Conservation (phyloP, 2,329 filamentous ascomycete genomes). For the Xylaria sp. region DNA sequence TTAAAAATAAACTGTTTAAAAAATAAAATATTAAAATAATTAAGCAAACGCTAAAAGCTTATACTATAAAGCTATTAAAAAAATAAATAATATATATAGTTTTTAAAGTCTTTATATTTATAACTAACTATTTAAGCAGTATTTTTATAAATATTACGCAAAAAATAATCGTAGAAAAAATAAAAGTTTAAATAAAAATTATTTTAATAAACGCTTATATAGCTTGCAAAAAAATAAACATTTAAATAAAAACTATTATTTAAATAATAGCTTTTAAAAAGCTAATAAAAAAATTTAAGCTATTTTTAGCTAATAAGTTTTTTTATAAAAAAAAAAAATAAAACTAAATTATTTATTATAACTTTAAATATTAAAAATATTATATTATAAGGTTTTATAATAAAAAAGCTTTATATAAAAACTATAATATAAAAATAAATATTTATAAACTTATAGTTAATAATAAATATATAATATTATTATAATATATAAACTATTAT, state of each 20-base stretch:
- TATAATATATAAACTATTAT: constrained; percentile 7
- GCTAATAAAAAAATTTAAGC: neutral
- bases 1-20: neutral
- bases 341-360: neutral
- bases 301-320: constrained; percentile 2
- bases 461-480: neutral
- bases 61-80: constrained; percentile 8
- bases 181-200: neutral
- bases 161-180: constrained; percentile 17
- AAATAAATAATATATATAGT: constrained; percentile 9
- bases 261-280: neutral
- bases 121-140: constrained; percentile 8
- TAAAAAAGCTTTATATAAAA: constrained; percentile 13
- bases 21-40: constrained; percentile 10
- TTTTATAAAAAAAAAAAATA: constrained; percentile 8
- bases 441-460: constrained; percentile 21
- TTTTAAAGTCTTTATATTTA: neutral
- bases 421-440: constrained; percentile 8
- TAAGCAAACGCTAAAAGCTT: constrained; percentile 2
- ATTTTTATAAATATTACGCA: constrained; percentile 16
- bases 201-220: neutral
- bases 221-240: neutral
- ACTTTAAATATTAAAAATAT: constrained; percentile 6
- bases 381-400: constrained; percentile 13
- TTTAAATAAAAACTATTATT: neutral